Percentiles rank a stretch among this genome's conserved stretches.
Conservation (phyloP, 768 basidiomycete genomes). For the Termitomyces sp. region DNA sequence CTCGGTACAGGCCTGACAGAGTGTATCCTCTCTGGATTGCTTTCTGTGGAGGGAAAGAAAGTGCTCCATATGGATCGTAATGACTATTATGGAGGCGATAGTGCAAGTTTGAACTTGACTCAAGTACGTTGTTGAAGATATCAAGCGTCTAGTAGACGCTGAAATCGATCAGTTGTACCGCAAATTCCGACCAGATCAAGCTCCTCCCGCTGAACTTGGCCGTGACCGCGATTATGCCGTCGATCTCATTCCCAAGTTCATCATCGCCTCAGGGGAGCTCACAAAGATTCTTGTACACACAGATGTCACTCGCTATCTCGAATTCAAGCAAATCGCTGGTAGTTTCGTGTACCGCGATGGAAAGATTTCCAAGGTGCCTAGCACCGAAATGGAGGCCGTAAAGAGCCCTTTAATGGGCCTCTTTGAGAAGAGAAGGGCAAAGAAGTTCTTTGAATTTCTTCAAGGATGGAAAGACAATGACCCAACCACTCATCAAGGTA, state of each 20-base stretch:
- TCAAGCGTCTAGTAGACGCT: background rate
- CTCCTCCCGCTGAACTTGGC: conserved; percentile 79
- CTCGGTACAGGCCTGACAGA: conserved; percentile 97
- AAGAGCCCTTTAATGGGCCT: conserved; percentile 96
- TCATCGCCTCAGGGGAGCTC: conserved; percentile 96
- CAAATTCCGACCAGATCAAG: conserved; percentile 80
- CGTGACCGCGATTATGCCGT: conserved; percentile 98
- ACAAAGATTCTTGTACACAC: conserved; percentile 98
- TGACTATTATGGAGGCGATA: conserved; percentile 98
- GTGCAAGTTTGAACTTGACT: conserved; percentile 93
- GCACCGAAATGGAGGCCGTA: conserved; percentile 96
- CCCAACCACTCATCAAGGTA: conserved; percentile 94
- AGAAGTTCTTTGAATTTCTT: conserved; percentile 97
- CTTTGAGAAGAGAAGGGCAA: conserved; percentile 96
- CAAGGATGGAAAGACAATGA: conserved; percentile 95
- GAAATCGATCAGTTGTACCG: conserved; percentile 70
- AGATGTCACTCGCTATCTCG: conserved; percentile 96
- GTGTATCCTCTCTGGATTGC: conserved; percentile 94
- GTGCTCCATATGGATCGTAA: conserved; percentile 99
- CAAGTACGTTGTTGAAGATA: conserved; percentile 54
- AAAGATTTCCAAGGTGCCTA: conserved; percentile 94
- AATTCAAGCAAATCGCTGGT: conserved; percentile 99
- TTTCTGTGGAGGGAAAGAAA: conserved; percentile 99
- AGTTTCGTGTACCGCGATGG: conserved; percentile 98
- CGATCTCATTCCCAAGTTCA: conserved; percentile 98